Base-by-base conservation (phyloP, 371 early-diverging fungal genomes). In the Circinella minor region DNA sequence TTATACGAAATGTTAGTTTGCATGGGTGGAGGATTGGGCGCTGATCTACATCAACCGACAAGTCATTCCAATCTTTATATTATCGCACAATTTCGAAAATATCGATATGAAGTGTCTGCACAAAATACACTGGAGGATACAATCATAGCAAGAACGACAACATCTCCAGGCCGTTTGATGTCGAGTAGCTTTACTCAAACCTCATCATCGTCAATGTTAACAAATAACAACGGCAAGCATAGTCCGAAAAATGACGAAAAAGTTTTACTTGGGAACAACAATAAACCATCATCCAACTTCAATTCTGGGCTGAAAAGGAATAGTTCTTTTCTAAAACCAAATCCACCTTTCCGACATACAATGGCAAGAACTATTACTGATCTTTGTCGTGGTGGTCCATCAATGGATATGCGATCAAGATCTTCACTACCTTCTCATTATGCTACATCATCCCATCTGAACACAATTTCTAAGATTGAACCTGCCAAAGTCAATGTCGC, bases 1-100 rank as follows among this genome's bases (percentile, higher is more conserved):
- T 64, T 80, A 6, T 87, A 80, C 61, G 76, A 74, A 20, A 73
- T 83, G 10, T 63, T 74, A 17, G 76, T 81, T 64, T 85, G 77
- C 57, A 62, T 87, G 14, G 87, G 87, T 51, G 86, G 86, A 61
- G 87, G 85, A n/a, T 59, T 85, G 9, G 85, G 85, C 55, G 82
- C 81, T 3, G 81, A 87, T 68, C 43, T 70, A 47, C 39, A 51
- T 17, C 37, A 65, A 36, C 67, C 66, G 34, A 15, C 61, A 14
- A 68, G 46, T 51, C 65, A 66, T 34, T 51, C 51, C 27, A 65
- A 61, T 49, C 66, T 70, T 14, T 70, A 70, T 51, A 64, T 70
- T 1, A 60, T 70, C 18, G 73, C 73, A 18, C 69, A 69, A 36
- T 69, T 72, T n/a, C 59, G 66, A 38, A 72, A 72, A 48, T 47